Evolutionary conservation across 1,139 yeast species (phyloP).

Genomic region (Protomyces inundatus): DNA sequence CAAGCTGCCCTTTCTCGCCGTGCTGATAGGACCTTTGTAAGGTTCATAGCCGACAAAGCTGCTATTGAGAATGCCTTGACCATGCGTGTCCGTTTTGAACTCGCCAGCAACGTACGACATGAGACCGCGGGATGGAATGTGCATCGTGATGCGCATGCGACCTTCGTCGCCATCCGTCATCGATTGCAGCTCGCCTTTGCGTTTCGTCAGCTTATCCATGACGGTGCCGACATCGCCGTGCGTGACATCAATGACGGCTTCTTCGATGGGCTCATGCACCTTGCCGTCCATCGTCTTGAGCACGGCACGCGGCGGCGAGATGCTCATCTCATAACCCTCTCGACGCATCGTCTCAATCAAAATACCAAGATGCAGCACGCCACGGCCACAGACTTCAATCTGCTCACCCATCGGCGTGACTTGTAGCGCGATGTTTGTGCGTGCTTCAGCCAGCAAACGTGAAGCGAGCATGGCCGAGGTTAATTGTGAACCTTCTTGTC

Average conservation of each 20-base stretch:
- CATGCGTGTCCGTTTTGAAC: slow-evolving; percentile 25
- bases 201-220: slow-evolving; percentile 20
- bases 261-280: slow-evolving; percentile 22
- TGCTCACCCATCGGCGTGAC: slow-evolving; percentile 10
- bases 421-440: slow-evolving; percentile 22
- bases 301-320: slow-evolving; percentile 19
- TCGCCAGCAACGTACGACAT: slow-evolving; percentile 27
- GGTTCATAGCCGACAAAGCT: slow-evolving; percentile 17
- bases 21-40: slow-evolving; percentile 22
- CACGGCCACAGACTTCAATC: slow-evolving; percentile 24
- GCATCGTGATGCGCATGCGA: slow-evolving; percentile 18
- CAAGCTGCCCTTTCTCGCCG: slow-evolving; percentile 19
- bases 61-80: slow-evolving; percentile 16
- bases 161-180: slow-evolving; percentile 23
- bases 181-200: slow-evolving; percentile 23
- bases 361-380: slow-evolving; percentile 23
- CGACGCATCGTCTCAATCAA: slow-evolving; percentile 23
- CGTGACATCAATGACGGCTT: slow-evolving; percentile 20
- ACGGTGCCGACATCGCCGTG: slow-evolving; percentile 20
- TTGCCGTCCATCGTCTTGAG: slow-evolving; percentile 12
- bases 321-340: slow-evolving; percentile 25
- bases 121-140: slow-evolving; percentile 23
- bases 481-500: slow-evolving; percentile 21
- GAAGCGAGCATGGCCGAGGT: slow-evolving; percentile 13
- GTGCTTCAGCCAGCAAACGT: slow-evolving; percentile 19